A percentile compares a stretch with the other conserved stretches of the same genome.
These are phyloP conservation scores for Myriangium duriaei DNA, from an alignment of 2,329 filamentous ascomycete species.

Conservation along the genomic window DNA sequence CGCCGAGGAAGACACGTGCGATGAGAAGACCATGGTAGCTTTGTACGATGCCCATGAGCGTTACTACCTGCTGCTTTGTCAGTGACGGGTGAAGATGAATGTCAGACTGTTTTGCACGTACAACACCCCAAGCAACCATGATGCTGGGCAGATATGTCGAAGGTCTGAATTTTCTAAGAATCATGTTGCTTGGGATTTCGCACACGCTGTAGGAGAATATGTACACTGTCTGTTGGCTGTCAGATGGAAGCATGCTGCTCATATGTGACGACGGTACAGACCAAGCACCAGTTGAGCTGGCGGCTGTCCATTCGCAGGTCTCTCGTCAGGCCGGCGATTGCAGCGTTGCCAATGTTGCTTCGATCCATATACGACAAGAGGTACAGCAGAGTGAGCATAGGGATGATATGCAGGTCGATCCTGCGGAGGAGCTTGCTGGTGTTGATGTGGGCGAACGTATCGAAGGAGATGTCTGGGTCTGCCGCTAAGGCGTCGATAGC, in stretches of 20 bases:
- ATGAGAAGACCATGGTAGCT: slow-evolving; percentile 19
- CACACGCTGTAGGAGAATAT: slow-evolving; percentile 29
- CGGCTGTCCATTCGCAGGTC: slow-evolving; percentile 15
- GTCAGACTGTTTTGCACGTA: not conserved
- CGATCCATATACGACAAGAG: slow-evolving; percentile 21
- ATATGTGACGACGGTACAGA: too few species aligned
- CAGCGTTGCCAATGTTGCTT: slow-evolving; percentile 17
- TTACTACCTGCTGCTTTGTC: slow-evolving; percentile 15
- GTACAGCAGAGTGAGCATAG: slow-evolving; percentile 26
- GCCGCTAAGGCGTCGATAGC: slow-evolving; percentile 12
- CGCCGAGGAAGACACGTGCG: slow-evolving; percentile 17
- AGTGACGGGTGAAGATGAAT: not conserved
- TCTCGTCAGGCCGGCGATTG: slow-evolving; percentile 16
- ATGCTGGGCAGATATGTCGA: slow-evolving; percentile 19
- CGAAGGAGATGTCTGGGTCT: slow-evolving; percentile 23
- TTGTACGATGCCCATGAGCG: slow-evolving; percentile 19
- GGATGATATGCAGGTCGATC: slow-evolving; percentile 29
- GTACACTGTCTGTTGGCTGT: slow-evolving; percentile 29
- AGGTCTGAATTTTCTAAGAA: slow-evolving; percentile 26
- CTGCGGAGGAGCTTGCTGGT: slow-evolving; percentile 37
- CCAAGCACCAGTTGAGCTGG: slow-evolving; percentile 42
- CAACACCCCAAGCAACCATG: slow-evolving; percentile 20
- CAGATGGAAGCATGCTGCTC: not conserved
- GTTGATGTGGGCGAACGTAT: slow-evolving; percentile 19
- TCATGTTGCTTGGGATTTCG: slow-evolving; percentile 29